phyloP scores from a whole-genome alignment of 345 rosid species.

The Crucihimalaya himalaica region DNA sequence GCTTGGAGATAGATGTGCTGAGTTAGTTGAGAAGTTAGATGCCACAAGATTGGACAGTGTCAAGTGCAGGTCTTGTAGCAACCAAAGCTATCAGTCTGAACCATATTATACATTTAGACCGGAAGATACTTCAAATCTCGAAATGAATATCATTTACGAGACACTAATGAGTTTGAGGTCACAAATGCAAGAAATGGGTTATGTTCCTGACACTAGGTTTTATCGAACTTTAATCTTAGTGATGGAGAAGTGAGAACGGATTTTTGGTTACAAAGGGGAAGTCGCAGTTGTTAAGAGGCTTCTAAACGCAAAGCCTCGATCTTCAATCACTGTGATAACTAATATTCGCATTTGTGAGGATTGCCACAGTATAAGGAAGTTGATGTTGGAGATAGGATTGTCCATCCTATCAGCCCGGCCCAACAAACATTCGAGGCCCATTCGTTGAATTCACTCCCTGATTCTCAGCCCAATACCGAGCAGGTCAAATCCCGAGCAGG shows the following conservation, averaged over 20 bases:
- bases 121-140: background rate
- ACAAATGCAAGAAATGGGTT: slow-evolving; percentile 20
- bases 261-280: background rate
- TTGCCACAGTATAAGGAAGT: background rate
- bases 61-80: slow-evolving; percentile 14
- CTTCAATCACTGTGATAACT: background rate
- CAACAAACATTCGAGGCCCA: no score
- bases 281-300: background rate
- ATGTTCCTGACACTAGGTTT: slow-evolving; percentile 3
- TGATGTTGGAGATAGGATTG: no score
- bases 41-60: slow-evolving; percentile 7
- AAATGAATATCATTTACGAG: background rate
- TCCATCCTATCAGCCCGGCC: no score
- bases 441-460: no score
- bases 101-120: background rate
- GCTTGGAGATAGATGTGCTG: background rate
- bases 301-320: slow-evolving; percentile 12
- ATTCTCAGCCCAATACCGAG: no score
- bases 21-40: slow-evolving; percentile 9
- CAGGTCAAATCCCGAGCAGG: no score
- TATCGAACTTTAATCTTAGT: background rate
- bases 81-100: background rate
- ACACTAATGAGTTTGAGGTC: slow-evolving; percentile 6
- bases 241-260: background rate
- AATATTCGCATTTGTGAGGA: background rate